Conservation (phyloP, 768 basidiomycete genomes). For the Auricularia heimuer region DNA sequence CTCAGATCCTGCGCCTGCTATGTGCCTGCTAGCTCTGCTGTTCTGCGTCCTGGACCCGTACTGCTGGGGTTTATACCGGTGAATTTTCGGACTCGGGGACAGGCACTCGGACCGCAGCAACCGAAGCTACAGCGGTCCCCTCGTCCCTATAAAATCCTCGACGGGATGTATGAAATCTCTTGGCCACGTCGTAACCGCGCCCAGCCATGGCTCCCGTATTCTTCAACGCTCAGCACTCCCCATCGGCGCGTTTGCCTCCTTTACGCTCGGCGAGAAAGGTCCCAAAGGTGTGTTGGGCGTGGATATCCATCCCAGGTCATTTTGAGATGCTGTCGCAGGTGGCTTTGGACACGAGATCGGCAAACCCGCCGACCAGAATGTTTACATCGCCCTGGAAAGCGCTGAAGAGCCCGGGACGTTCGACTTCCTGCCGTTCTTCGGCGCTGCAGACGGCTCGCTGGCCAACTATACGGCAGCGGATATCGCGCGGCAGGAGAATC, state of each 20-base stretch:
- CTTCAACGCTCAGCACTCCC: constrained; percentile 2
- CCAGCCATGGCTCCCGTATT: neutral
- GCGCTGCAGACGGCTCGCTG: neutral
- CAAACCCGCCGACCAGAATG: constrained; percentile 1
- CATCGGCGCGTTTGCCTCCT: constrained; percentile 2
- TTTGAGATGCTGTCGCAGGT: neutral
- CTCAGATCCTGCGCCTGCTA: too few relatives aligned
- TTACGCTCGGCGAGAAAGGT: constrained; percentile 2
- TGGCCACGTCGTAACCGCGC: neutral
- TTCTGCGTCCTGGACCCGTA: too few relatives aligned
- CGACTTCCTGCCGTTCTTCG: constrained; percentile 1
- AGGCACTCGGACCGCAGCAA: too few relatives aligned
- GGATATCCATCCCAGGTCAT: neutral
- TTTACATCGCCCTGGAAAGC: neutral
- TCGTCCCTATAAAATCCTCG: neutral
- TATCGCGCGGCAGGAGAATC: neutral
- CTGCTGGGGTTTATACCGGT: too few relatives aligned
- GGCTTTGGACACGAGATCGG: constrained; percentile 1
- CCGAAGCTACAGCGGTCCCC: neutral
- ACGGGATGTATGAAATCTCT: neutral
- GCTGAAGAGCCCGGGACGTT: neutral
- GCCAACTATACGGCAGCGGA: constrained; percentile 1
- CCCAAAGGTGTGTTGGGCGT: neutral
- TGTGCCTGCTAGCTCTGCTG: too few relatives aligned
- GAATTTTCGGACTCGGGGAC: too few relatives aligned